phyloP scores from a whole-genome alignment of 2,329 filamentous ascomycete species.

The Talaromyces rugulosus region DNA sequence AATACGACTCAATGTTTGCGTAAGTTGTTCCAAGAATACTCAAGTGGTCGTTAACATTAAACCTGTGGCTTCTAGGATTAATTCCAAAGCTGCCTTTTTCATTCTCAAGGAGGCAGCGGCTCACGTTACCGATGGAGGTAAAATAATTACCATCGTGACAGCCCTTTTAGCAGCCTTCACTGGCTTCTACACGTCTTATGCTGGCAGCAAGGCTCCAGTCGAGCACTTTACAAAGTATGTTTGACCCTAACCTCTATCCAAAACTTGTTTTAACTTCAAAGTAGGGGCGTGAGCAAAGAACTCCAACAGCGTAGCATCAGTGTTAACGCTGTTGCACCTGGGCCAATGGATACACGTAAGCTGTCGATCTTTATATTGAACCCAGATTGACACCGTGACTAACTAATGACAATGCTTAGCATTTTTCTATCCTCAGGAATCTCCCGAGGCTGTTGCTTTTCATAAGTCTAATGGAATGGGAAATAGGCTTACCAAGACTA shows the following conservation, averaged over 20 bases:
- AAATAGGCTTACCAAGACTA: conserved; percentile 38
- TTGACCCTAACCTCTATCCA: conserved; percentile 18
- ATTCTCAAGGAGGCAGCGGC: conserved; percentile 42
- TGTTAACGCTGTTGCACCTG: conserved; percentile 51
- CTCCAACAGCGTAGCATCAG: conserved; percentile 48
- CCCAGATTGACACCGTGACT: neutral
- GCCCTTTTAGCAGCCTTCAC: conserved; percentile 45
- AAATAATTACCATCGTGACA: conserved; percentile 46
- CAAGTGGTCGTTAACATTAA: neutral
- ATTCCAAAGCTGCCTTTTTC: conserved; percentile 46
- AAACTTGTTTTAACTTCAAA: neutral
- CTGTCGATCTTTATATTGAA: neutral
- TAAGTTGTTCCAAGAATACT: conserved; percentile 18
- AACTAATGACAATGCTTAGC: conserved; percentile 20
- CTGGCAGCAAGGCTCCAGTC: conserved; percentile 54
- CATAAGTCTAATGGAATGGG: conserved; percentile 44
- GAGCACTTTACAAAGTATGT: conserved; percentile 53
- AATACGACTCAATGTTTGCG: conserved; percentile 48
- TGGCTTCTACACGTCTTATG: conserved; percentile 44
- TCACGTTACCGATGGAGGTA: conserved; percentile 43
- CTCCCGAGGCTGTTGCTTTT: conserved; percentile 40
- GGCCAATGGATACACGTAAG: conserved; percentile 52
- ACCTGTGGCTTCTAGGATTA: conserved; percentile 28
- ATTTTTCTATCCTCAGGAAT: conserved; percentile 45
- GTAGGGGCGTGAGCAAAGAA: conserved; percentile 50